Evolutionary conservation across 768 basidiomycete genomes (phyloP).

Genomic region (Boletus edulis): DNA sequence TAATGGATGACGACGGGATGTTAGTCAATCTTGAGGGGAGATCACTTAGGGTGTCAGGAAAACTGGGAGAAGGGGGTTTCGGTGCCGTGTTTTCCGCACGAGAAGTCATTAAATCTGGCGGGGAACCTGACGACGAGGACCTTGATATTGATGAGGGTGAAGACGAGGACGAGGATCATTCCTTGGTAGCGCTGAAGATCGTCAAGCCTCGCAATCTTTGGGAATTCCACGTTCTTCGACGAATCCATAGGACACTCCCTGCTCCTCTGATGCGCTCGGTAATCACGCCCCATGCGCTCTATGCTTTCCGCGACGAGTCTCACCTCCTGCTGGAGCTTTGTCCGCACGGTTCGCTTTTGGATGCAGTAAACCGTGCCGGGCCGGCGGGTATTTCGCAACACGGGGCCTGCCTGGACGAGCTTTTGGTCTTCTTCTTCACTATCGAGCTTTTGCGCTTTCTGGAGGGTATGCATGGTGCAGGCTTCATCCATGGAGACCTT

Average conservation of each 20-base stretch:
- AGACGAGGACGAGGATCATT: conserved; percentile 51
- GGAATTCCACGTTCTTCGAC: conserved; percentile 87
- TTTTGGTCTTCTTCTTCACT: conserved; percentile 93
- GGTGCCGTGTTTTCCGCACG: conserved; percentile 91
- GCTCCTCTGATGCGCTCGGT: conserved; percentile 60
- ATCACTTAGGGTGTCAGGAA: conserved; percentile 71
- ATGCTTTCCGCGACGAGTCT: conserved; percentile 85
- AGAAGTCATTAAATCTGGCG: conserved; percentile 44
- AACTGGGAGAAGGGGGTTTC: conserved; percentile 96
- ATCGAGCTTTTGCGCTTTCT: conserved; percentile 83
- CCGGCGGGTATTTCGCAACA: conserved; percentile 75
- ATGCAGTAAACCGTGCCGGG: conserved; percentile 84
- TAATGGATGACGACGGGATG: conserved; percentile 40
- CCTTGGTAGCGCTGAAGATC: conserved; percentile 83
- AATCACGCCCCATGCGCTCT: conserved; percentile 74
- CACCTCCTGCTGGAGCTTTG: conserved; percentile 87
- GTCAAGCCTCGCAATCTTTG: conserved; percentile 87
- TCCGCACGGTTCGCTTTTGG: conserved; percentile 88
- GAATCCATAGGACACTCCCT: conserved; percentile 70
- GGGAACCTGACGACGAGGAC: conserved; percentile 42
- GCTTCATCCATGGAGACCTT: conserved; percentile 96
- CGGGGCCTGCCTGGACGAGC: conserved; percentile 84
- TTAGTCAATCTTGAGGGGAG: conserved; percentile 60
- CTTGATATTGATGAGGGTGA: conserved; percentile 47
- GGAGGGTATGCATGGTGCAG: conserved; percentile 75